Base-by-base conservation (phyloP, 768 basidiomycete species). In the Suillus spraguei region DNA sequence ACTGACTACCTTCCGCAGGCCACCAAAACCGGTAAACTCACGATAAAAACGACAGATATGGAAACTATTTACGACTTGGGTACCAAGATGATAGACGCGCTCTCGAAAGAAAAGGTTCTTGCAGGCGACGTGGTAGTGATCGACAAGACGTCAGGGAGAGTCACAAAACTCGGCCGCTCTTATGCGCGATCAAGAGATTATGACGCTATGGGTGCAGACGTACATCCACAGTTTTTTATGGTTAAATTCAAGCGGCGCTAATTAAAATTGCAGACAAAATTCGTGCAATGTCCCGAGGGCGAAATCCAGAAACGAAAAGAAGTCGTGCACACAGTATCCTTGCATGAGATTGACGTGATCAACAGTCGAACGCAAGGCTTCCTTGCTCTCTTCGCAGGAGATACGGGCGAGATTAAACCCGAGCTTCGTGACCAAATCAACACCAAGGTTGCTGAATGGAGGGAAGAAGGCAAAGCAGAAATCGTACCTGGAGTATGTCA, bases 291-390 rank as follows among this genome's bases (percentile, higher is more conserved):
- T 73, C 97, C 97, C 4, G 95, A 97, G 67, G 97, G 97, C 62
- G 97, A 99, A 78, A 89, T 99, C 63, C 97, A 99, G 81, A 96
- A 95, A 70, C 90, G 97, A 67, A 95, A 94, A 81, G 95, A 98
- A 78, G 92, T 98, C 63, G 92, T 95, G 9, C 97, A 99, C 77
- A 98, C 96, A 0, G 96, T 99, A 11, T 95, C 96, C 0, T 81
- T 99, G 16, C 97, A 99, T 77, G 97, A 99, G 79, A 99, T 99
- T 69, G 97, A 99, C 72, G 96, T 99, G 60, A 99, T 99, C 82
- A 99, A 99, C 82, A 95, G 93, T 67, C 87, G 97, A 59, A 99
- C 97, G 7, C 97, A 99, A 81, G 97, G 97, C 4, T 99, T 99
- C 83, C 87, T 99, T 41, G 97, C 97, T 0, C 84, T 99, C 14